Conservation (phyloP, 1,284 basidiomycete species). For the Pisolithus thermaeus region DNA sequence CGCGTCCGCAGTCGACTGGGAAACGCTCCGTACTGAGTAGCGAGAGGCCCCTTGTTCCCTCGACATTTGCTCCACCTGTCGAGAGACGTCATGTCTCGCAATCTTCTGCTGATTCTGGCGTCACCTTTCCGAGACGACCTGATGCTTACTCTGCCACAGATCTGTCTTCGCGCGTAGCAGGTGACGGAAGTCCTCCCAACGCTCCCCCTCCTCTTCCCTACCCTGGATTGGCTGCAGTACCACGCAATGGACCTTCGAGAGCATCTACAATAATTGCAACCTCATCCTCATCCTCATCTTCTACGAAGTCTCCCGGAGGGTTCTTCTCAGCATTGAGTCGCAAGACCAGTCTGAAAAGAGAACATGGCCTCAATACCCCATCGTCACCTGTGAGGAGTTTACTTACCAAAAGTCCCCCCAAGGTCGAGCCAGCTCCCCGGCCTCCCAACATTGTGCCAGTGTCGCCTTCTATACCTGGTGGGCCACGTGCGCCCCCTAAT, state of each 20-base stretch:
- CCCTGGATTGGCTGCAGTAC: constrained; percentile 45
- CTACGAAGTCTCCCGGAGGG: constrained; percentile 41
- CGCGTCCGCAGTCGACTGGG: constrained; percentile 24
- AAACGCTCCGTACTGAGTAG: constrained; percentile 20
- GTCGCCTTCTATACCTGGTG: constrained; percentile 60
- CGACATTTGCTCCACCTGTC: constrained; percentile 31
- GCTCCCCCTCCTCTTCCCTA: constrained; percentile 72
- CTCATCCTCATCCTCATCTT: constrained; percentile 32
- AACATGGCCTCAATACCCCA: constrained; percentile 23
- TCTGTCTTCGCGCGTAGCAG: constrained; percentile 43
- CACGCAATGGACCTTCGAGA: constrained; percentile 24
- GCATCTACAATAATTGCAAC: constrained; percentile 27
- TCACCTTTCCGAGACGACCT: constrained; percentile 69
- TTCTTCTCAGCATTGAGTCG: constrained; percentile 75
- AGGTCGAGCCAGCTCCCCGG: constrained; percentile 28
- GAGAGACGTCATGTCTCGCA: constrained; percentile 62
- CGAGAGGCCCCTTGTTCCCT: constrained; percentile 24
- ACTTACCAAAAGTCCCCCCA: constrained; percentile 40
- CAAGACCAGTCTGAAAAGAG: constrained; percentile 53
- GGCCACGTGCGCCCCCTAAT: constrained; percentile 66
- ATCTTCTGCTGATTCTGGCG: constrained; percentile 65
- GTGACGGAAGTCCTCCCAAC: constrained; percentile 43
- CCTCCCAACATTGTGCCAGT: constrained; percentile 34
- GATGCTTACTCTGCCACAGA: constrained; percentile 76
- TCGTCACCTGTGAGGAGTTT: constrained; percentile 31